phyloP scores from a whole-genome alignment of 1,284 basidiomycete species.

The Ceratorhiza oryzae-sativae region DNA sequence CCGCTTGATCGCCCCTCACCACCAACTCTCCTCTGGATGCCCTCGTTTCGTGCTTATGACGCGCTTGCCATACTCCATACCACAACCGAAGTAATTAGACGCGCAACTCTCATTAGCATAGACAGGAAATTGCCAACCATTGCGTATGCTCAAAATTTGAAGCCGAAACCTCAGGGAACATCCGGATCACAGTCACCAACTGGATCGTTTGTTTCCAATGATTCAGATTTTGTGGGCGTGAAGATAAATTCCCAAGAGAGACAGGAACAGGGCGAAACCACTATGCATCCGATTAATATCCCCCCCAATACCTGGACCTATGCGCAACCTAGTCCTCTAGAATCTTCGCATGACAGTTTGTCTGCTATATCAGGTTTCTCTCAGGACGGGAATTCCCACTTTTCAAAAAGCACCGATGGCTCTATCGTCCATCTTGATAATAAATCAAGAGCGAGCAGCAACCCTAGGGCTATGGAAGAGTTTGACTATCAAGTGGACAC shows the following conservation, averaged over 20 bases:
- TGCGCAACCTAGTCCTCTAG: neutral
- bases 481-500: constrained; percentile 15
- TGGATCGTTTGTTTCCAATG: neutral
- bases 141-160: constrained; percentile 6
- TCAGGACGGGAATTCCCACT: neutral
- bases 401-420: neutral
- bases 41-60: constrained; percentile 40
- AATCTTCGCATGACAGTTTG: neutral
- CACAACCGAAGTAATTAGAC: constrained; percentile 34
- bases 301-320: constrained; percentile 8
- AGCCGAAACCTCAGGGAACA: neutral
- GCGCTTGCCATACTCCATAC: constrained; percentile 36
- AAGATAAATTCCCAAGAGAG: neutral
- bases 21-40: constrained; percentile 8
- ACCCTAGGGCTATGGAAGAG: neutral
- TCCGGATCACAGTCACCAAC: neutral
- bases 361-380: neutral
- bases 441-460: neutral
- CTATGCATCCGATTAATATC: neutral
- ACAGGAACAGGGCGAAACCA: too few relatives aligned
- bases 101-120: constrained; percentile 38
- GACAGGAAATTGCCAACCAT: neutral
- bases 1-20: neutral
- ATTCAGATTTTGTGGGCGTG: neutral
- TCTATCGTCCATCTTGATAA: neutral